Evolutionary conservation across 176 grass and related monocot genomes (phyloP), one percentile per base, ranked within the genome.

Genomic region (Cenchrus fungigraminus): DNA sequence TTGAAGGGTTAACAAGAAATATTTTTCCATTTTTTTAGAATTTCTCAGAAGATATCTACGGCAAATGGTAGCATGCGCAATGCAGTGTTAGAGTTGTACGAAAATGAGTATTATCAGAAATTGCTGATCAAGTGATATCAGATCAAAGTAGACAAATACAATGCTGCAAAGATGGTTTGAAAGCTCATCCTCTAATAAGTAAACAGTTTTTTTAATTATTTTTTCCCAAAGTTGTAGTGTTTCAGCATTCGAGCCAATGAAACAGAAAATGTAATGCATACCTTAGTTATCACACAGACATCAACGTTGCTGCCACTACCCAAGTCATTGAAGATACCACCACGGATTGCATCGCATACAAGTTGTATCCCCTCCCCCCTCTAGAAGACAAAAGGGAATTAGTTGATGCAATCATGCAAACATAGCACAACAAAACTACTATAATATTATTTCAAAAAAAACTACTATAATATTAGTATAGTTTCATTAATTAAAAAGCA

Each of bases 231-330:
- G 22, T 82, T 73, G 14, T 15, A 73, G 78, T 72, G 9, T 40
- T 77, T 40, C 55, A 16, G 20, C 59, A 78, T 65, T 68, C 28
- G 42, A 74, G 81, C 19, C 17, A 40, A 73, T 4, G 6, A 68
- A 70, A 82, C 46, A 29, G 42, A 76, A 65, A 11, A 56, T 65
- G 47, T 34, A 52, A 31, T 28, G 22, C 45, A 12, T 86, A 99
- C 93, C 92, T 99, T 96, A 17, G 97, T 99, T 83, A 99, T 98
- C 57, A 98, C 93, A 54, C 93, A 98, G 64, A 98, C 87, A 70
- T 98, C 95, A 11, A 98, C 93, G 9, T 98, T 98, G 89, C 95
- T 98, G n/a, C 95, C 95, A 90, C 95, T 98, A 43, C 95, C 95
- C 79, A 95, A 79, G 78, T 98, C 95, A 90, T 98, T 95, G 80